phyloP scores from a whole-genome alignment of 2,329 filamentous ascomycete species.

The Alternaria postmessia region DNA sequence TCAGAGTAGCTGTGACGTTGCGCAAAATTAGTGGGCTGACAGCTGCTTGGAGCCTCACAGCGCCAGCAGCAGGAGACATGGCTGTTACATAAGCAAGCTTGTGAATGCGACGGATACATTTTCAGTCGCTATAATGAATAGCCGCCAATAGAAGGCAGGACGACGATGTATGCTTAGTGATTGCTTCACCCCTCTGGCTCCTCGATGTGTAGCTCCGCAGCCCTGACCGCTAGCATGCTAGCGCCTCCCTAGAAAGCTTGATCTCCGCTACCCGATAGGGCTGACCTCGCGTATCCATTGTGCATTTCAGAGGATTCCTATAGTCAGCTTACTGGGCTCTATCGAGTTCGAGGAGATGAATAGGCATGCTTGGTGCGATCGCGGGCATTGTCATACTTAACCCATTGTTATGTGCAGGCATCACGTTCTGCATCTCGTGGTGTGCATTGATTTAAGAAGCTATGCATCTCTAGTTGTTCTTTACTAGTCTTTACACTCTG shows the following conservation, averaged over 20 bases:
- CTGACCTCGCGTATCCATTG: conserved; percentile 8
- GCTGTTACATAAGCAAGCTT: conserved; percentile 16
- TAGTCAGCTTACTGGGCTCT: background rate
- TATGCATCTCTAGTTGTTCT: background rate
- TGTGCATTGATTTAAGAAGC: background rate
- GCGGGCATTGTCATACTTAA: too few relatives aligned
- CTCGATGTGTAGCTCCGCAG: conserved; percentile 14
- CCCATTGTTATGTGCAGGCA: too few relatives aligned
- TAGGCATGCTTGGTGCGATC: background rate
- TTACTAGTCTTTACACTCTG: background rate
- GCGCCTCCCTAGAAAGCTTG: conserved; percentile 40
- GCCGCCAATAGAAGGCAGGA: conserved; percentile 2
- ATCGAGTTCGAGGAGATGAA: background rate
- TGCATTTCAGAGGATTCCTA: background rate
- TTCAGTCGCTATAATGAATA: background rate
- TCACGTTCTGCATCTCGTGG: background rate
- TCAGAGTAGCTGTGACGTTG: conserved; percentile 37
- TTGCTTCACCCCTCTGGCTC: conserved; percentile 22
- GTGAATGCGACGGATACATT: background rate
- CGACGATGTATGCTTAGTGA: conserved; percentile 16
- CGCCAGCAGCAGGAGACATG: conserved; percentile 5
- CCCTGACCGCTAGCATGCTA: conserved; percentile 27
- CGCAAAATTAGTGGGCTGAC: conserved; percentile 38
- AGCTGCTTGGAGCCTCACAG: conserved; percentile 19
- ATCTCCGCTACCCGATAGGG: conserved; percentile 34